Evolutionary conservation across 176 grass and related monocot species (phyloP).

Genomic region (Bothriochloa decipiens): DNA sequence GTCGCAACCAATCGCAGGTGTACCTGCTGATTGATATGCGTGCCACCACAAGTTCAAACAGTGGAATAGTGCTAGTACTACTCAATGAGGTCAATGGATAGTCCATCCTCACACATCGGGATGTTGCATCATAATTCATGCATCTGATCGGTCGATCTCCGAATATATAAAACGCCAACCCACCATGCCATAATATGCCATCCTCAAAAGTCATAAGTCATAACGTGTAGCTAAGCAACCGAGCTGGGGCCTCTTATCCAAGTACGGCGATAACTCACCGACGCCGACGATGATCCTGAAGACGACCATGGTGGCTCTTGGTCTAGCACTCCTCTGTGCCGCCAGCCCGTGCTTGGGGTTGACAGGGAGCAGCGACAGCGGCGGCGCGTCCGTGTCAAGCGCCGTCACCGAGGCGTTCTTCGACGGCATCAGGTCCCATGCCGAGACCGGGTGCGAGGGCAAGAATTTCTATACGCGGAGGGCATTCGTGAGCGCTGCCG

Average conservation of each 20-base stretch:
- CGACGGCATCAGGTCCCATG: slow-evolving; percentile 54
- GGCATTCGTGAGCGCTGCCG: slow-evolving; percentile 48
- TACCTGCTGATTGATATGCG: too few relatives aligned
- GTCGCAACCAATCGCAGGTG: too few relatives aligned
- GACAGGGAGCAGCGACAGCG: neutral
- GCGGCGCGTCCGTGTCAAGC: neutral
- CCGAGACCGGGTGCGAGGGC: slow-evolving; percentile 47
- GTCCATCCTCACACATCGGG: too few relatives aligned
- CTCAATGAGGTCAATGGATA: too few relatives aligned
- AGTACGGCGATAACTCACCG: slow-evolving; percentile 9
- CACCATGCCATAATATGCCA: too few relatives aligned
- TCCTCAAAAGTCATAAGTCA: too few relatives aligned
- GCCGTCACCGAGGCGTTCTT: slow-evolving; percentile 39
- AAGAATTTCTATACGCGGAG: slow-evolving; percentile 65
- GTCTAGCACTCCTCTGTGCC: slow-evolving; percentile 6
- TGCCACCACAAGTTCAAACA: too few relatives aligned
- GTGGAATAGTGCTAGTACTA: too few relatives aligned
- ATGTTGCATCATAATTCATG: too few relatives aligned
- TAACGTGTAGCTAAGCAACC: too few relatives aligned
- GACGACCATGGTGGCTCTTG: slow-evolving; percentile 6
- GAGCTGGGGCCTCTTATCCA: neutral
- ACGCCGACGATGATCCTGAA: neutral
- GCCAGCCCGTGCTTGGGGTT: neutral
- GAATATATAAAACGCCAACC: too few relatives aligned
- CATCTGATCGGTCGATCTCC: too few relatives aligned